Percentiles rank a stretch among this genome's conserved stretches.
These are phyloP conservation scores for Porcisia deanei DNA, from an alignment of 208 protist genomes.

Conservation along the genomic window DNA sequence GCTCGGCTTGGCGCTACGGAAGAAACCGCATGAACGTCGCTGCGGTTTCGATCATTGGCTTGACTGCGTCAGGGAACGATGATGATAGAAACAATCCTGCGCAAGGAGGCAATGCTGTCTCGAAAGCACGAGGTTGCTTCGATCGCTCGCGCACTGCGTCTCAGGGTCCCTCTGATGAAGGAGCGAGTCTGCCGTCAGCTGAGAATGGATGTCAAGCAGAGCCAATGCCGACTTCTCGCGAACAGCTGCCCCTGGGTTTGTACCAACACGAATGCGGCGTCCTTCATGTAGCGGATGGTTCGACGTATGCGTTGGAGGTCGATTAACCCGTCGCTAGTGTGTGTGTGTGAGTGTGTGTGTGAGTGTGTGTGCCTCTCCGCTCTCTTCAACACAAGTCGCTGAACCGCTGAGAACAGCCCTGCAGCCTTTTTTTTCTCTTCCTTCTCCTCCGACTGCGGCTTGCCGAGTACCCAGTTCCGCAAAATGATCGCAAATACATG, in stretches of 20 bases:
- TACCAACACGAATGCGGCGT: constrained; percentile 53
- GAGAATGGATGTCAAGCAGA: background rate
- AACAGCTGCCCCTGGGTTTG: constrained; percentile 5
- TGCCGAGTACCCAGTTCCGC: too few species aligned
- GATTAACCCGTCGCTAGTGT: background rate
- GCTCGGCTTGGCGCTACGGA: constrained; percentile 60
- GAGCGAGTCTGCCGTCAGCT: background rate
- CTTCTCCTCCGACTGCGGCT: background rate
- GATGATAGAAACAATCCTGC: background rate
- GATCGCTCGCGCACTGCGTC: background rate
- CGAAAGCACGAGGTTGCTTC: background rate
- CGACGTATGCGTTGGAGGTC: constrained; percentile 40
- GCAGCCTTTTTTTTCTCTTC: background rate
- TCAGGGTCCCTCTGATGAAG: background rate
- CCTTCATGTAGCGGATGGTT: constrained; percentile 36
- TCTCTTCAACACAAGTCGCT: background rate
- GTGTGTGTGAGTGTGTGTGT: too few species aligned
- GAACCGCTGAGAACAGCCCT: background rate
- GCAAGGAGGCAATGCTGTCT: background rate
- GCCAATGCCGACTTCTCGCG: background rate
- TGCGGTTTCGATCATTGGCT: constrained; percentile 34
- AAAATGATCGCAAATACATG: background rate
- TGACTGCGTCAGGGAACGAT: constrained; percentile 6
- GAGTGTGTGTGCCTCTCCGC: background rate
- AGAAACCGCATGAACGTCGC: constrained; percentile 63